A percentile compares a stretch with the other conserved stretches of the same genome.
phyloP scores from a whole-genome alignment of 345 rosid species.

The Ceriops decandra region DNA sequence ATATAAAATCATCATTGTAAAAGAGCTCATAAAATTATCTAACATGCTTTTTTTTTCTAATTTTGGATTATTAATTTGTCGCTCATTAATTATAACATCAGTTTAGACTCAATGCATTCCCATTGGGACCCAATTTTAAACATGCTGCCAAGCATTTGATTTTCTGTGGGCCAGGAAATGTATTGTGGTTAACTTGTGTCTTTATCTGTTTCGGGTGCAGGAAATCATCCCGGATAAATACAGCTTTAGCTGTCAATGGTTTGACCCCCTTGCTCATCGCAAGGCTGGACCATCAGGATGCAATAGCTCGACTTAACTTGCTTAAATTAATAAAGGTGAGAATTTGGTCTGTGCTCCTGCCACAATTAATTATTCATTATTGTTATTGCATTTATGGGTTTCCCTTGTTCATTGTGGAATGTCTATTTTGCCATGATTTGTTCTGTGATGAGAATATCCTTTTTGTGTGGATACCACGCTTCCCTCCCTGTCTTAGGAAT shows the following conservation, averaged over 20 bases:
- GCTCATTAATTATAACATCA: not conserved
- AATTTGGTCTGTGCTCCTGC: too few species aligned
- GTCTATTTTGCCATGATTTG: too few species aligned
- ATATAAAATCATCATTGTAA: too few species aligned
- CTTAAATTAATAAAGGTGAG: conserved; percentile 86
- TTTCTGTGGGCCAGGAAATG: not conserved
- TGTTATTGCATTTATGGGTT: too few species aligned
- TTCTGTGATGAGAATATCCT: too few species aligned
- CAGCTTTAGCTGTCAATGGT: conserved; percentile 91
- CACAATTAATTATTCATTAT: too few species aligned
- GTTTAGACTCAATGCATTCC: not conserved
- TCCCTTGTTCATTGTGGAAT: too few species aligned
- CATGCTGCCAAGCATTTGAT: not conserved
- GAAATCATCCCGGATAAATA: conserved; percentile 89
- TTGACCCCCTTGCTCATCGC: conserved; percentile 82
- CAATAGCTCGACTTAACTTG: conserved; percentile 91
- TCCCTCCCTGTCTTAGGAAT: too few species aligned
- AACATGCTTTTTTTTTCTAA: too few species aligned
- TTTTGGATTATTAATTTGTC: not conserved
- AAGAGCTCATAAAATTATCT: too few species aligned
- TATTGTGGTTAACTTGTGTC: not conserved
- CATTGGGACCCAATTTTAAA: not conserved
- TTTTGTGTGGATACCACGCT: too few species aligned
- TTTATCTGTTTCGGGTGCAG: conserved; percentile 31
- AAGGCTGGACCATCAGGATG: conserved; percentile 95